Conservation (phyloP, 1,284 basidiomycete genomes). For the Trichosporon asahii region DNA sequence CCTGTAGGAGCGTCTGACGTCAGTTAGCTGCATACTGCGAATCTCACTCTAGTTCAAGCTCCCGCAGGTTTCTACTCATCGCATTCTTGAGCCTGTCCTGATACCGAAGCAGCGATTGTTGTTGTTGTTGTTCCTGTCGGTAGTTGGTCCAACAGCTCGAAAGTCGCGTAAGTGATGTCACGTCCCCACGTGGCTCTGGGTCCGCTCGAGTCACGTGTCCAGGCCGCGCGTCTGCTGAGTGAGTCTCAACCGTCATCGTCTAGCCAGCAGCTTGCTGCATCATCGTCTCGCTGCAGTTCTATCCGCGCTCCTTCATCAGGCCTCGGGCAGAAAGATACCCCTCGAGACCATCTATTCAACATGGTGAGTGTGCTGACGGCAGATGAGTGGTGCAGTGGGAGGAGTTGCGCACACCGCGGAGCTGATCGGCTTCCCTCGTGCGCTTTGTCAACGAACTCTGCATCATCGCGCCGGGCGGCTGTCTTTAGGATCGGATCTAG, state of each 20-base stretch:
- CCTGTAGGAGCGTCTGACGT: conserved; percentile 33
- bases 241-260: conserved; percentile 8
- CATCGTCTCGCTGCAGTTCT: neutral
- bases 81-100: neutral
- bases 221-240: conserved; percentile 4
- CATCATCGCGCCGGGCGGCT: neutral
- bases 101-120: neutral
- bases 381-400: neutral
- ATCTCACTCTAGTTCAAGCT: conserved; percentile 22
- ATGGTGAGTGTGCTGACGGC: neutral
- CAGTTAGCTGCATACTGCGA: neutral
- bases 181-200: neutral
- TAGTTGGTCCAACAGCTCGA: neutral
- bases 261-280: neutral
- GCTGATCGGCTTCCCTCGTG: too few relatives aligned
- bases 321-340: conserved; percentile 6
- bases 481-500: neutral
- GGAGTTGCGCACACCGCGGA: neutral
- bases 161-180: conserved; percentile 4
- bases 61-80: conserved; percentile 11
- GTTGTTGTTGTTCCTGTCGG: neutral
- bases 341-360: conserved; percentile 1
- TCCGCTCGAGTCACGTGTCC: neutral
- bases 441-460: neutral
- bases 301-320: neutral